phyloP scores from a whole-genome alignment of 371 early-diverging fungal genomes.

The Mucor circinelloides region DNA sequence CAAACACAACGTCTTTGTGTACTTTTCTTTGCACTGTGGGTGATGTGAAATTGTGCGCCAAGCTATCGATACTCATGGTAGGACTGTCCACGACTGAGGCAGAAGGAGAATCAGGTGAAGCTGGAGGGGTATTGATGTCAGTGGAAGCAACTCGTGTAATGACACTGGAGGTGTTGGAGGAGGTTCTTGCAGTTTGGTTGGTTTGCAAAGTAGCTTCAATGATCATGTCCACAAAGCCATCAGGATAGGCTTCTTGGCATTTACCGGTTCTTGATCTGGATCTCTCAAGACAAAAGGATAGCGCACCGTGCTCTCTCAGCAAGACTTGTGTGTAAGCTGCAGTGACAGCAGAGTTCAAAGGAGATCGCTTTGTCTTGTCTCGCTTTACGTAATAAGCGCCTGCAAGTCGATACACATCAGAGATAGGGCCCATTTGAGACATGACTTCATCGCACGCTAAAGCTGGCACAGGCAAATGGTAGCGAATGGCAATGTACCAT shows the following conservation, averaged over 20 bases:
- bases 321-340: conserved; percentile 53
- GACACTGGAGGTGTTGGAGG: conserved; percentile 8
- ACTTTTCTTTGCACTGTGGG: conserved; percentile 8
- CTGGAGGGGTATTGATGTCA: conserved; percentile 38
- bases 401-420: conserved; percentile 49
- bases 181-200: conserved; percentile 33
- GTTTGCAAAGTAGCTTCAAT: conserved; percentile 50
- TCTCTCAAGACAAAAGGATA: conserved; percentile 42
- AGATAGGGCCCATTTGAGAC: conserved; percentile 46
- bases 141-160: conserved; percentile 21
- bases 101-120: conserved; percentile 36
- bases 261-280: conserved; percentile 50
- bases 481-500: conserved; percentile 54
- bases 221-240: conserved; percentile 52
- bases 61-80: conserved; percentile 40
- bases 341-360: conserved; percentile 49
- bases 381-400: conserved; percentile 53
- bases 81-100: conserved; percentile 16
- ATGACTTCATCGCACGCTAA: conserved; percentile 51
- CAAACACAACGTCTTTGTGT: conserved; percentile 44
- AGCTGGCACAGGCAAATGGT: conserved; percentile 52
- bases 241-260: conserved; percentile 41
- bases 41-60: conserved; percentile 7
- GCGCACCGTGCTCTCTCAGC: conserved; percentile 49
- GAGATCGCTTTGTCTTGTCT: conserved; percentile 43